Percentiles rank a stretch among this genome's conserved stretches.
These are phyloP conservation scores for Aspergillus bombycis DNA, from an alignment of 2,329 filamentous ascomycete species.

Conservation along the genomic window DNA sequence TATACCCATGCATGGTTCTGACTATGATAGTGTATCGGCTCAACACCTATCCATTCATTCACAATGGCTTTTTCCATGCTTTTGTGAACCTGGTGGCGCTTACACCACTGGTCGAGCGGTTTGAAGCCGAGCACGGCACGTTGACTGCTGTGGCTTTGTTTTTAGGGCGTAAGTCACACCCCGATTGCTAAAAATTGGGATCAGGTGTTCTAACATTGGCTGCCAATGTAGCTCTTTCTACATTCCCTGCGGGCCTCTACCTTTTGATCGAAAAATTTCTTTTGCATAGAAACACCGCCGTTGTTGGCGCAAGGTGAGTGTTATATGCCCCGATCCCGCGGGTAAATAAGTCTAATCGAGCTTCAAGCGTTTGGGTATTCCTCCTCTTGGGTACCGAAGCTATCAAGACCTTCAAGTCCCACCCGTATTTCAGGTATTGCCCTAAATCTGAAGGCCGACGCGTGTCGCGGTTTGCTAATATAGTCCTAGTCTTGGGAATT, in stretches of 20 bases:
- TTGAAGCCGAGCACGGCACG: slow-evolving; percentile 90
- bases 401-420: slow-evolving; percentile 79
- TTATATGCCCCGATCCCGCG: not conserved
- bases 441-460: not conserved
- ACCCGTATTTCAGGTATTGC: slow-evolving; percentile 71
- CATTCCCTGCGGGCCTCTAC: slow-evolving; percentile 81
- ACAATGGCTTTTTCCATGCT: slow-evolving; percentile 78
- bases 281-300: slow-evolving; percentile 69
- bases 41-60: slow-evolving; percentile 89
- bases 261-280: slow-evolving; percentile 75
- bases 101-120: slow-evolving; percentile 87
- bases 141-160: slow-evolving; percentile 85
- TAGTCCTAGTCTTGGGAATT: slow-evolving; percentile 55
- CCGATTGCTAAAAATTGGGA: not conserved
- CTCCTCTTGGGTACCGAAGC: slow-evolving; percentile 82
- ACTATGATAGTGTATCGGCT: slow-evolving; percentile 76
- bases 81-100: slow-evolving; percentile 78
- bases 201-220: slow-evolving; percentile 22
- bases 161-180: slow-evolving; percentile 73
- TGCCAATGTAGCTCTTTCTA: slow-evolving; percentile 66
- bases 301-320: slow-evolving; percentile 79
- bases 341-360: slow-evolving; percentile 16
- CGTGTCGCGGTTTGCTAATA: slow-evolving; percentile 17
- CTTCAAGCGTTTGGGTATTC: slow-evolving; percentile 83
- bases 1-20: not conserved